Conservation (phyloP, 164 flowering plant species). For the Chloranthus sessilifolius region DNA sequence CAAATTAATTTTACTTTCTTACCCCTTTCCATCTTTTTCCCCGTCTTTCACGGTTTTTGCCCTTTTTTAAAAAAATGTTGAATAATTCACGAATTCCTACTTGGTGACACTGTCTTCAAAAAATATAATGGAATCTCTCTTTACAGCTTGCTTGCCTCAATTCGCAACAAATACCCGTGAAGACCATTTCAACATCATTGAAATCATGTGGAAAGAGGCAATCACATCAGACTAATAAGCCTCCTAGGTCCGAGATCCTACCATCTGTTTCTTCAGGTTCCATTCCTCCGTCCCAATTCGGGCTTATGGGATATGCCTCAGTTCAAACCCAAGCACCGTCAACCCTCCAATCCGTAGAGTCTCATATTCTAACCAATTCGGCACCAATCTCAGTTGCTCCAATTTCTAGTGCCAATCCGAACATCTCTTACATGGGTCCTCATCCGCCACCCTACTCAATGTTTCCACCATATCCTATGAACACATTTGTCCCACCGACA, state of each 20-base stretch:
- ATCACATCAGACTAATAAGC: conserved; percentile 14
- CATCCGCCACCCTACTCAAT: conserved; percentile 23
- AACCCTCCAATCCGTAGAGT: conserved; percentile 21
- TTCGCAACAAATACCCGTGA: conserved; percentile 21
- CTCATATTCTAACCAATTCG: conserved; percentile 18
- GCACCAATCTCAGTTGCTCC: conserved; percentile 12
- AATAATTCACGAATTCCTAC: too few species aligned
- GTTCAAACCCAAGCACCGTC: conserved; percentile 22
- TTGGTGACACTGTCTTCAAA: too few species aligned
- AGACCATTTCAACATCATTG: conserved; percentile 5
- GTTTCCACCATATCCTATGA: conserved; percentile 32
- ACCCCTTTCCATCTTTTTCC: too few species aligned
- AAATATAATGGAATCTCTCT: background rate
- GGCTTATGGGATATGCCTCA: conserved; percentile 31
- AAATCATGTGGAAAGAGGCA: conserved; percentile 32
- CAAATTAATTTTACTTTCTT: too few species aligned
- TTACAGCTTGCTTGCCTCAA: conserved; percentile 21
- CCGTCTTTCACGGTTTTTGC: too few species aligned
- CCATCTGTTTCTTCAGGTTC: conserved; percentile 20
- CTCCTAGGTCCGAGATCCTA: conserved; percentile 15
- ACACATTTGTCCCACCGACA: conserved; percentile 31
- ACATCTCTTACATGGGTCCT: conserved; percentile 12
- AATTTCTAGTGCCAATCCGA: conserved; percentile 10
- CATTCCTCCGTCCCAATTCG: conserved; percentile 27
- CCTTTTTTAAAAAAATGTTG: too few species aligned